Evolutionary conservation across 768 basidiomycete genomes (phyloP), one percentile per base, ranked within the genome.

Genomic region (Piloderma croceum): DNA sequence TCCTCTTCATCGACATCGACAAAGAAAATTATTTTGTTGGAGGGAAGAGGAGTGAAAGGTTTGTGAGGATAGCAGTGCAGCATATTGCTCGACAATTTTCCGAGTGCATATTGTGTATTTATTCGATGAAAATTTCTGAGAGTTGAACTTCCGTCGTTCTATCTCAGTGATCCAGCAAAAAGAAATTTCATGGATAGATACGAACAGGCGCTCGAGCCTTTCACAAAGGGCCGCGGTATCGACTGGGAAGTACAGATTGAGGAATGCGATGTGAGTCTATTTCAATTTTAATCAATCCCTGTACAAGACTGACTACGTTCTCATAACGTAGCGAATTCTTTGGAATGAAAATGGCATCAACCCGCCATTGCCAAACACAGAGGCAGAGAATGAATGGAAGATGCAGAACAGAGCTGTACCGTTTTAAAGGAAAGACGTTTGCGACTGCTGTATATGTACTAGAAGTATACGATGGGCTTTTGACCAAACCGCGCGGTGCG

Each of bases 1-100:
- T 57, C 17, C 34, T 55, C 17, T 57, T 57, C 43, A 51, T 57
- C 29, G 51, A 57, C n/a, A 40, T 57, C n/a, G 44, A 43, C 3
- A 13, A 48, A 19, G 40, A 44, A 22, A 46, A 35, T 19, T 51
- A 43, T 33, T 55, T 45, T 23, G 49, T 57, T 22, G 51, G 53
- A 4, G 56, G 56, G 6, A 39, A 55, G 43, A 15, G 22, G 6
- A 41, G 25, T 6, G 23, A 46, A 4, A 42, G 38, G 2, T 51
- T 55, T 20, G 29, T 57, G 27, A 46, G 56, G 5, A 47, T 57
- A 21, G 43, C 38, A 9, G 46, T 46, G 13, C 49, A 53, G 24
- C 56, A 57, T 32, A 21, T 43, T 5, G 56, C 56, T 7, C 44
- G 51, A 11, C 44, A 52, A 29, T 48, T 46, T 20, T 19, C 41